Percentiles rank a stretch among this genome's conserved stretches.
Evolutionary conservation across 352 stramenopile genomes (phyloP).

Genomic region (Globisporangium okanoganense): DNA sequence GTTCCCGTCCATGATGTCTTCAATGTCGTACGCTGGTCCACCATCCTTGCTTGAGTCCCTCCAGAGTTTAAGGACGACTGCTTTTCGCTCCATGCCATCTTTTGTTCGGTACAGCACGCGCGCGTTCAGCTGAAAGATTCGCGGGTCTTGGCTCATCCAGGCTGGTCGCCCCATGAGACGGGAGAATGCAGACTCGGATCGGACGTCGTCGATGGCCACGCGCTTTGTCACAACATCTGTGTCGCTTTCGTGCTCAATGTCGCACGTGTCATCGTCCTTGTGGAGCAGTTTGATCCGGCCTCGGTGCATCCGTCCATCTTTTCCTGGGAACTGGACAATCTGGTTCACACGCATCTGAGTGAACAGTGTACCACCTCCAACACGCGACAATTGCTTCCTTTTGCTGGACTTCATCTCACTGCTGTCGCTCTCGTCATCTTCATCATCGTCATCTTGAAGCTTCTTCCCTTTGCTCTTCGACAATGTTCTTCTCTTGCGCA

Average conservation of each 20-base stretch:
- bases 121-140: slow-evolving; percentile 40
- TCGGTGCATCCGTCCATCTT: slow-evolving; percentile 35
- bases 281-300: slow-evolving; percentile 44
- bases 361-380: slow-evolving; percentile 12
- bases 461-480: slow-evolving; percentile 15
- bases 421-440: slow-evolving; percentile 7
- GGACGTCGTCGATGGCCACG: slow-evolving; percentile 30
- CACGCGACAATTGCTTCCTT: not conserved
- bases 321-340: slow-evolving; percentile 51
- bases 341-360: slow-evolving; percentile 37
- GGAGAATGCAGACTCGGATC: slow-evolving; percentile 25
- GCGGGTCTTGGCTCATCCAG: slow-evolving; percentile 12
- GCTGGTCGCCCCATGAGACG: slow-evolving; percentile 17
- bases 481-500: slow-evolving; percentile 23
- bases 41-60: slow-evolving; percentile 12
- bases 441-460: slow-evolving; percentile 14
- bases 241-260: slow-evolving; percentile 65
- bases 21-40: slow-evolving; percentile 23
- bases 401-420: not conserved
- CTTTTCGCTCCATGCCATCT: slow-evolving; percentile 43
- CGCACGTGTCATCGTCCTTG: slow-evolving; percentile 37
- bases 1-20: slow-evolving; percentile 45
- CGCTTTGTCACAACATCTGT: slow-evolving; percentile 41
- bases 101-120: slow-evolving; percentile 52
- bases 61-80: slow-evolving; percentile 52